These are phyloP conservation scores for Zopfia rhizophila DNA, from an alignment of 2,329 filamentous ascomycete genomes.

Conservation along the genomic window DNA sequence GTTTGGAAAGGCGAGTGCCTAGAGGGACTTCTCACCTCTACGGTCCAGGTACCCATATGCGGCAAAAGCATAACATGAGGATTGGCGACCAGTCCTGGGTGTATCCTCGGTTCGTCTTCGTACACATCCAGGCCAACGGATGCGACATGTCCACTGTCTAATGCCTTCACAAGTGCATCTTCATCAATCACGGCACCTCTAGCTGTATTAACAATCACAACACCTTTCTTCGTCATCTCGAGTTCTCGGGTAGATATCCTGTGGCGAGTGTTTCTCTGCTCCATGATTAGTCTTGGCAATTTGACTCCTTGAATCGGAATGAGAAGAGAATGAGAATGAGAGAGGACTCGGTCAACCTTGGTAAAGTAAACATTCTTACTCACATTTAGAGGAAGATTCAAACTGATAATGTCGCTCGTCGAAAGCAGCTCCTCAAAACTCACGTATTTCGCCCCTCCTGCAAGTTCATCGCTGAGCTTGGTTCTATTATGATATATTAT, in stretches of 20 bases:
- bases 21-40: slow-evolving; percentile 60
- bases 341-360: neutral
- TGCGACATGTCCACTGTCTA: slow-evolving; percentile 75
- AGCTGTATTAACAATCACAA: slow-evolving; percentile 84
- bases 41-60: slow-evolving; percentile 87
- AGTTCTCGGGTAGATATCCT: slow-evolving; percentile 79
- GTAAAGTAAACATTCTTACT: slow-evolving; percentile 46
- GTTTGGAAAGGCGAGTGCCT: slow-evolving; percentile 6
- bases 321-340: slow-evolving; percentile 5
- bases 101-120: slow-evolving; percentile 81
- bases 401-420: slow-evolving; percentile 78
- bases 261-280: slow-evolving; percentile 72
- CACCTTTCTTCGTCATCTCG: slow-evolving; percentile 78
- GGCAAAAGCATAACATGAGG: slow-evolving; percentile 79
- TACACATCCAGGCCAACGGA: slow-evolving; percentile 83
- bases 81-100: slow-evolving; percentile 76
- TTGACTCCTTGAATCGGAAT: slow-evolving; percentile 3
- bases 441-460: slow-evolving; percentile 72
- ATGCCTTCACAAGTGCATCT: slow-evolving; percentile 77
- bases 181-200: slow-evolving; percentile 86
- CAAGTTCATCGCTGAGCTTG: slow-evolving; percentile 65
- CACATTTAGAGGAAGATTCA: slow-evolving; percentile 85
- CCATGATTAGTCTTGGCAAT: slow-evolving; percentile 11
- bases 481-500: slow-evolving; percentile 80
- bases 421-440: slow-evolving; percentile 76